These are phyloP conservation scores for Clarireedia monteithiana DNA, from an alignment of 2,329 filamentous ascomycete species.

Conservation along the genomic window DNA sequence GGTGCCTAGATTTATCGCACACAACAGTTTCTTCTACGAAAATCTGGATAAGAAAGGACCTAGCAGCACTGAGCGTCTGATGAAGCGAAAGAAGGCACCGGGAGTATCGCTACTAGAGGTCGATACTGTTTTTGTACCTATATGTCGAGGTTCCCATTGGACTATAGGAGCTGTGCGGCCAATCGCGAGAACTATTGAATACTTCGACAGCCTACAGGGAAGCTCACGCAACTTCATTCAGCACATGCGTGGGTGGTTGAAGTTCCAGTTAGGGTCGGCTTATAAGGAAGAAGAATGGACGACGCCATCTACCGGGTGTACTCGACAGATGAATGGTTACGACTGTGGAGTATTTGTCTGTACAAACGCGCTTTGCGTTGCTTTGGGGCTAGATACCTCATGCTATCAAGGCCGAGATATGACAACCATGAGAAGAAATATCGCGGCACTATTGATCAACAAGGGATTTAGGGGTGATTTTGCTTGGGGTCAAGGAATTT, in stretches of 20 bases:
- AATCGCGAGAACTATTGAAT: constrained; percentile 50
- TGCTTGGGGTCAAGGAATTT: constrained; percentile 20
- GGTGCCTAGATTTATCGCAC: constrained; percentile 52
- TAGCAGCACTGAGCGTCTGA: constrained; percentile 43
- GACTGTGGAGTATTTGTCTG: constrained; percentile 76
- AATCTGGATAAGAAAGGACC: constrained; percentile 43
- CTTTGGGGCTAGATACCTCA: constrained; percentile 32
- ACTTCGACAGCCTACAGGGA: constrained; percentile 59
- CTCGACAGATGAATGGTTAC: constrained; percentile 55
- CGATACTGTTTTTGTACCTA: constrained; percentile 62
- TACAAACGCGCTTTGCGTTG: constrained; percentile 59
- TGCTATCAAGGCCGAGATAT: constrained; percentile 48
- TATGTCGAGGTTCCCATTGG: constrained; percentile 62
- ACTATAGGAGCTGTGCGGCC: constrained; percentile 62
- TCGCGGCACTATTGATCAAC: constrained; percentile 60
- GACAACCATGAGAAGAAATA: constrained; percentile 49
- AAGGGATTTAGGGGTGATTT: constrained; percentile 59
- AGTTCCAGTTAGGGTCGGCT: constrained; percentile 45
- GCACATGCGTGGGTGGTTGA: constrained; percentile 46
- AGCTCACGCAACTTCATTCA: constrained; percentile 32
- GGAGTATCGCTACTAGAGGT: constrained; percentile 56
- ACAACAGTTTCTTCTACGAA: constrained; percentile 60
- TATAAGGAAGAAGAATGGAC: constrained; percentile 55
- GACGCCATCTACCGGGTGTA: constrained; percentile 38
- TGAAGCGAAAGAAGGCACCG: constrained; percentile 48